Evolutionary conservation across 202 grass and related monocot species (phyloP).

Genomic region (Schoenoplectus tabernaemontani): DNA sequence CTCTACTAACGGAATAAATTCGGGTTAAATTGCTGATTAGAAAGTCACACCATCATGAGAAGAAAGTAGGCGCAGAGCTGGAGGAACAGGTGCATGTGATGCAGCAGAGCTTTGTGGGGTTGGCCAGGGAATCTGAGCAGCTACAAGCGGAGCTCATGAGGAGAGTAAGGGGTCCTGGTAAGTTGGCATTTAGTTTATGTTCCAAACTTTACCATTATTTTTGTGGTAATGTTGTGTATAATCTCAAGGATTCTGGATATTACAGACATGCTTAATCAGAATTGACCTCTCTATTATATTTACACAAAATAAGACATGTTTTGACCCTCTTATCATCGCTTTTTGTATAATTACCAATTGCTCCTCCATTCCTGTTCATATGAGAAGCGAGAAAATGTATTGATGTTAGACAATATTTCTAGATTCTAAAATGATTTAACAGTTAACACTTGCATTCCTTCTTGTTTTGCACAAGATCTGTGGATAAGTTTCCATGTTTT

Average conservation of each 20-base stretch:
- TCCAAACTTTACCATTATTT: background rate
- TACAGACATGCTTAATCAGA: background rate
- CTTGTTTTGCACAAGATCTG: background rate
- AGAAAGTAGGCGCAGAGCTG: constrained; percentile 47
- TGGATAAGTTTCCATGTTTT: background rate
- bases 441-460: background rate
- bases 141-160: constrained; percentile 61
- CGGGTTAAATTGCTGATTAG: constrained; percentile 22
- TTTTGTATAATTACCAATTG: background rate
- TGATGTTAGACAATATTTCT: background rate
- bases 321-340: too few relatives aligned
- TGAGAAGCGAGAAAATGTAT: background rate
- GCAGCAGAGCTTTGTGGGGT: constrained; percentile 66
- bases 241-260: background rate
- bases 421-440: background rate
- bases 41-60: constrained; percentile 41
- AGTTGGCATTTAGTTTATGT: constrained; percentile 6
- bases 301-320: background rate
- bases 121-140: constrained; percentile 73
- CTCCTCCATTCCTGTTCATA: background rate
- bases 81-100: constrained; percentile 48
- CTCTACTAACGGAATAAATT: background rate
- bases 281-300: background rate
- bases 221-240: background rate
- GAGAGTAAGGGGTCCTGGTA: constrained; percentile 46